phyloP scores from a whole-genome alignment of 495 filamentous ascomycete genomes.

The Aspergillus asperescens region DNA sequence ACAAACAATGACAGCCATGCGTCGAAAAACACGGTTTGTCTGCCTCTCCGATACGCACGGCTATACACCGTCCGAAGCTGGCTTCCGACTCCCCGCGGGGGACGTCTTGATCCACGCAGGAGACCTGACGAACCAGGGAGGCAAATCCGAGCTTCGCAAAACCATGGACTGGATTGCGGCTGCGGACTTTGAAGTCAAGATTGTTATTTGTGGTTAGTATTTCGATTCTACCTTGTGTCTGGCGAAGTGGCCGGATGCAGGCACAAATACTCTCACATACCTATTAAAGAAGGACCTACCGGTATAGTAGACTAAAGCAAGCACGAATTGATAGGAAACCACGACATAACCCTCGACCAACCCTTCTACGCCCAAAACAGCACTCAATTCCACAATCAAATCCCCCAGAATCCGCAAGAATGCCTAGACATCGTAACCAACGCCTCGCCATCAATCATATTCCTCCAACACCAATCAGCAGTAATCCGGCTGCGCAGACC shows the following conservation, averaged over 20 bases:
- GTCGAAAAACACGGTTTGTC: conserved; percentile 51
- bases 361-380: conserved; percentile 56
- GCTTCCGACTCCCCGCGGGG: conserved; percentile 51
- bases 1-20: conserved; percentile 19
- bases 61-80: conserved; percentile 45
- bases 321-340: conserved; percentile 55
- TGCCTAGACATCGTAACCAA: conserved; percentile 52
- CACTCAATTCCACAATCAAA: conserved; percentile 52
- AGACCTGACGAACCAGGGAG: conserved; percentile 56
- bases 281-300: no score
- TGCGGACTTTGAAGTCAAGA: conserved; percentile 52
- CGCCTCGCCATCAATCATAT: conserved; percentile 53
- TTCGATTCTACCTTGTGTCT: not conserved
- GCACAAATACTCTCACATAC: no score
- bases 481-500: conserved; percentile 51
- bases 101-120: conserved; percentile 60
- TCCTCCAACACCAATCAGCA: conserved; percentile 59
- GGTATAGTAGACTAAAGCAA: no score
- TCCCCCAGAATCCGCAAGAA: conserved; percentile 49
- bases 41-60: conserved; percentile 61
- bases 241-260: not conserved
- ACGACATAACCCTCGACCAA: conserved; percentile 69
- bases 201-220: conserved; percentile 52
- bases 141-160: conserved; percentile 45
- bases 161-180: conserved; percentile 53